Evolutionary conservation across 192 early-diverging fungal genomes (phyloP).

Genomic region (Rhizophagus sp.): DNA sequence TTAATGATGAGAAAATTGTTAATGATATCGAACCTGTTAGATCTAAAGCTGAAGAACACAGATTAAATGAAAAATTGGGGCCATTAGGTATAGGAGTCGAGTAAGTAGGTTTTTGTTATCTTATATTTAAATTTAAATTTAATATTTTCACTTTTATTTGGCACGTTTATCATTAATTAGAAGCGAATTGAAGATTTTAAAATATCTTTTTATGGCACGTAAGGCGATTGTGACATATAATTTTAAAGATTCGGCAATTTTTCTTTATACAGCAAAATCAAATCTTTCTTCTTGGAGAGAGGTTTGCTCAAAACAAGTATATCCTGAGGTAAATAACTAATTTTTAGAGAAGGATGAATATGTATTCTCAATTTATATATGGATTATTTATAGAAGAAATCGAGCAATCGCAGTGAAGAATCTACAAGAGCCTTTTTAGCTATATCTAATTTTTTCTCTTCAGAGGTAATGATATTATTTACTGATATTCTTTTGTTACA

Average conservation of each 20-base stretch:
- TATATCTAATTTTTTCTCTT: slow-evolving; percentile 13
- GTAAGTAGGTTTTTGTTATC: neutral
- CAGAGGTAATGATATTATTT: neutral
- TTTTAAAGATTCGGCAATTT: slow-evolving; percentile 19
- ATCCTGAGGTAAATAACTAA: slow-evolving; percentile 32
- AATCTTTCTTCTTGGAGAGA: slow-evolving; percentile 42
- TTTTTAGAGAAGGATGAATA: neutral
- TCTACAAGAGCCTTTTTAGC: slow-evolving; percentile 5
- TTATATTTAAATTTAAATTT: too few relatives aligned
- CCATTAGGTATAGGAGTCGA: slow-evolving; percentile 38
- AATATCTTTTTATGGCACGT: slow-evolving; percentile 27
- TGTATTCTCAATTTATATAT: neutral
- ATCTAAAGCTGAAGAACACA: slow-evolving; percentile 1
- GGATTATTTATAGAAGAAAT: slow-evolving; percentile 21
- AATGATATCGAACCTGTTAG: slow-evolving; percentile 29
- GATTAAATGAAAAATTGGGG: slow-evolving; percentile 11
- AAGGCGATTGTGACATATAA: slow-evolving; percentile 28
- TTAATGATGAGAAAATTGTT: slow-evolving; percentile 24
- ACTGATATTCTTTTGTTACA: slow-evolving; percentile 6
- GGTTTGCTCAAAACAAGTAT: slow-evolving; percentile 34
- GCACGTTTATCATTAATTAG: neutral
- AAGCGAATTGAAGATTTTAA: slow-evolving; percentile 8
- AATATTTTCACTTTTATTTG: too few relatives aligned
- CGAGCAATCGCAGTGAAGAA: slow-evolving; percentile 24
- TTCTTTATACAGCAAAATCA: slow-evolving; percentile 35